Evolutionary conservation across 2,329 filamentous ascomycete species (phyloP), one percentile per base, ranked within the genome.

Genomic region (Cladophialophora chaetospira): DNA sequence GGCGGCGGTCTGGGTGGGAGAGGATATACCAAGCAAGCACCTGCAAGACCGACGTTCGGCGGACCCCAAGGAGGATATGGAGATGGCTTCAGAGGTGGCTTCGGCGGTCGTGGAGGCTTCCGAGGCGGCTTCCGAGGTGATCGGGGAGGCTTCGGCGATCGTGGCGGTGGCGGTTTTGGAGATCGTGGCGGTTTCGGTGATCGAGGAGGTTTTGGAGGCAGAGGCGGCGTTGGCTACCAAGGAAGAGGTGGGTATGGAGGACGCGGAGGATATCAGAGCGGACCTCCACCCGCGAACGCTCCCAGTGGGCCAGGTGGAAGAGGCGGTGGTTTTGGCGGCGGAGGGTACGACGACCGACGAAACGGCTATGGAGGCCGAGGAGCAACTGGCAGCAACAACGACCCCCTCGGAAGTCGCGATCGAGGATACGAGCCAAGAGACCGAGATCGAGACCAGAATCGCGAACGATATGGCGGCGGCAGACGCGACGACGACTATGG

Each of bases 1-100:
- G 94, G 93, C 56, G 94, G 94, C 64, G 94, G 94, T 44, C 83
- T 97, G 2, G 94, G 94, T 61, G 93, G 93, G 43, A 87, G 94
- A 67, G 89, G 90, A 63, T 97, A 97, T 74, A 97, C 93, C 55
- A 95, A 93, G 74, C 84, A 87, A 13, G 80, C 85, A 63, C 83
- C 88, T 48, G 80, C 88, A 31, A 85, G 90, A 51, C 90, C 90
- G 43, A 88, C 81, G n/a, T 80, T 82, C 17, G 82, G 82, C 43
- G 79, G 77, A 11, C 84, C 82, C 60, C 79, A 77, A 38, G 75
- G 77, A 47, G 82, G 82, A 19, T 81, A 80, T 47, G 82, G 82
- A 58, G 82, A 81, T 19, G 81, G 74, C 8, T 73, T 74, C 63
- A 73, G 80, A 28, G 81, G 82, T 51, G 79, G 81, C 17, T 82